Conservation (phyloP, 1,284 basidiomycete genomes). For the Athelia sp. region DNA sequence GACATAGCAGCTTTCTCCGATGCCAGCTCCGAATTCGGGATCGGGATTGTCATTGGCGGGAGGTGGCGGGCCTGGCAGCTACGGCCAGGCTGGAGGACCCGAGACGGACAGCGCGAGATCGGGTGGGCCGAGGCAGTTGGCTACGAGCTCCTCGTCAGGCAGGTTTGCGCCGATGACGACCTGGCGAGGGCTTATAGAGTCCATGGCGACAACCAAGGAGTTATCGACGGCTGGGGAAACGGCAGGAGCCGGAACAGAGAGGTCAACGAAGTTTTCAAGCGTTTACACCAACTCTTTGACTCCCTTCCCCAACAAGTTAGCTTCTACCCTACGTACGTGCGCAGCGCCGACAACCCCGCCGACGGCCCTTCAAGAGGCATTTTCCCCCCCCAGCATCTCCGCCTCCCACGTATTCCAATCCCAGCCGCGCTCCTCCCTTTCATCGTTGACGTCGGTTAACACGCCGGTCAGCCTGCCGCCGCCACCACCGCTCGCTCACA, state of each 20-base stretch:
- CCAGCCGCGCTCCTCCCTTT: conserved; percentile 5
- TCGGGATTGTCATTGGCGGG: conserved; percentile 25
- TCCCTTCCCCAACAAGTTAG: not conserved
- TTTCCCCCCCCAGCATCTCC: conserved; percentile 6
- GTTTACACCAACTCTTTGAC: conserved; percentile 13
- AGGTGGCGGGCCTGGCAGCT: conserved; percentile 32
- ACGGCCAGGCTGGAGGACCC: conserved; percentile 25
- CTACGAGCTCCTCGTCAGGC: conserved; percentile 28
- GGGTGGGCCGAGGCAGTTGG: conserved; percentile 31
- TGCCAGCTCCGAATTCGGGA: conserved; percentile 33
- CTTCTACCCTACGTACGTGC: conserved; percentile 23
- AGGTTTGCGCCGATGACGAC: conserved; percentile 8
- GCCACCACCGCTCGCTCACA: too few species aligned
- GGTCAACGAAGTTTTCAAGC: conserved; percentile 18
- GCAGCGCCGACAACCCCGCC: conserved; percentile 16
- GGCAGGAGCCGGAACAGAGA: conserved; percentile 25
- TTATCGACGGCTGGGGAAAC: conserved; percentile 35
- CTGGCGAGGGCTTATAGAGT: conserved; percentile 13
- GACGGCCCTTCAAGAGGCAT: conserved; percentile 14
- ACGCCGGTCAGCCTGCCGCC: conserved; percentile 3
- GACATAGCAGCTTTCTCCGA: conserved; percentile 33
- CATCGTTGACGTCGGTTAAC: conserved; percentile 7
- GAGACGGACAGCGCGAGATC: conserved; percentile 19
- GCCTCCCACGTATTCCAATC: conserved; percentile 13
- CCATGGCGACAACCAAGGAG: conserved; percentile 31